A percentile compares a stretch with the other conserved stretches of the same genome.
phyloP scores from a whole-genome alignment of 139 green algal species.

The Chlorella ohadii region DNA sequence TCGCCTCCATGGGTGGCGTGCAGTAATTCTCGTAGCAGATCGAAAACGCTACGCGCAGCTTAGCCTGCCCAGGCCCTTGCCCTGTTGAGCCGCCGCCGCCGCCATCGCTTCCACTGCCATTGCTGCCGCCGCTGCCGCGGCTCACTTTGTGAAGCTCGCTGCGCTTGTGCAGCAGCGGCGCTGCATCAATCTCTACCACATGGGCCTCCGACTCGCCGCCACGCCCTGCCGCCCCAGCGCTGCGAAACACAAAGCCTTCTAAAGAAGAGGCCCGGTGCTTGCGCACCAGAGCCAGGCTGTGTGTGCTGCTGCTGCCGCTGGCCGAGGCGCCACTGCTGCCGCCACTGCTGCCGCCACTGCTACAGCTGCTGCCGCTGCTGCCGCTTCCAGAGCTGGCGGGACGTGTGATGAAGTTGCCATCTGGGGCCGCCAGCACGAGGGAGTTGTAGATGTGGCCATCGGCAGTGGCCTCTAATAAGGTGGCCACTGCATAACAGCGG shows the following conservation, averaged over 20 bases:
- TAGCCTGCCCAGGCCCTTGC: too few species aligned
- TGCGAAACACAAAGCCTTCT: constrained; percentile 11
- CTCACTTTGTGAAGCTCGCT: too few species aligned
- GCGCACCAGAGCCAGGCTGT: not conserved
- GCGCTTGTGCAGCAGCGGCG: not conserved
- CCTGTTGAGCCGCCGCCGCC: too few species aligned
- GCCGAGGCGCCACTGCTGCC: not conserved
- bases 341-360: not conserved
- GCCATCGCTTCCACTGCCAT: not conserved
- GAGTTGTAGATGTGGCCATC: constrained; percentile 18
- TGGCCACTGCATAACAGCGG: not conserved
- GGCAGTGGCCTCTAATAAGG: not conserved
- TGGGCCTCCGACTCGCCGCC: not conserved
- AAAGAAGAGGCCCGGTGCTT: constrained; percentile 4
- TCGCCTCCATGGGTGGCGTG: not conserved
- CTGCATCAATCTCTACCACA: not conserved
- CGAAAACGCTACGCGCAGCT: not conserved
- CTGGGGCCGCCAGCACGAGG: not conserved
- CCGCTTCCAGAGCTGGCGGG: not conserved
- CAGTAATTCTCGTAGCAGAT: constrained; percentile 11
- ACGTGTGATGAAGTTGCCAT: not conserved
- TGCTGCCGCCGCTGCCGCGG: not conserved
- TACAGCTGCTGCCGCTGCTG: not conserved
- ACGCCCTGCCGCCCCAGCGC: not conserved
- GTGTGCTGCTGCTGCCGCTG: not conserved